Percentiles rank a stretch among this genome's conserved stretches.
Conservation (phyloP, 73 alveolate species). For the Stentor coeruleus region DNA sequence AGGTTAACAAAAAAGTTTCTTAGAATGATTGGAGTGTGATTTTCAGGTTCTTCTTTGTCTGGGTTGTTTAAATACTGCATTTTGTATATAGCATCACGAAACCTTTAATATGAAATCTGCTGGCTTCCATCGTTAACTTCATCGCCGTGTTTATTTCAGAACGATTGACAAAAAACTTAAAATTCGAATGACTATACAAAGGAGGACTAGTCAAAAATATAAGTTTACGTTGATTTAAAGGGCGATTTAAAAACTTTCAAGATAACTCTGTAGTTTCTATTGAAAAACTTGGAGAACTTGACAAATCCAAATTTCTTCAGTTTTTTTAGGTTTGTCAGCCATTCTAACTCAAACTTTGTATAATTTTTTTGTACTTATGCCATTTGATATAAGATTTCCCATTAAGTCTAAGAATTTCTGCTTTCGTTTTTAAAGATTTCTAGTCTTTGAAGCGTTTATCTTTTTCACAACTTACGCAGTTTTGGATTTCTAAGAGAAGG, state of each 20-base stretch:
- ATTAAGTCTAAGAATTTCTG: too few relatives aligned
- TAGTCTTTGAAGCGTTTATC: neutral
- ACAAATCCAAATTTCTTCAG: too few relatives aligned
- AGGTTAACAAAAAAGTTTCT: neutral
- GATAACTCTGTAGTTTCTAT: too few relatives aligned
- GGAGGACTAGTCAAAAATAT: slow-evolving; percentile 9
- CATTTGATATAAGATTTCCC: too few relatives aligned
- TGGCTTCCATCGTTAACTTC: neutral
- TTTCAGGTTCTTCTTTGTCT: neutral
- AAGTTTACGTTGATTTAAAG: too few relatives aligned
- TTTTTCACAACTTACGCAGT: neutral
- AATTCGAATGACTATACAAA: neutral
- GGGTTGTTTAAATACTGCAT: neutral
- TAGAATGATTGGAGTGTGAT: neutral
- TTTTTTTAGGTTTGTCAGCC: too few relatives aligned
- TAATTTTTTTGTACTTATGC: too few relatives aligned
- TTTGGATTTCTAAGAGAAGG: slow-evolving; percentile 3
- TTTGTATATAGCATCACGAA: neutral
- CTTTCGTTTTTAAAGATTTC: neutral
- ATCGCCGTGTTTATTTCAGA: neutral
- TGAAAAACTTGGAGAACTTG: too few relatives aligned
- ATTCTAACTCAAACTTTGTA: too few relatives aligned
- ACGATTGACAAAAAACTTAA: neutral
- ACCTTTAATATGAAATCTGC: neutral
- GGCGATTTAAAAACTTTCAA: too few relatives aligned